Conservation (phyloP, 345 rosid species). For the Populus nigra region DNA sequence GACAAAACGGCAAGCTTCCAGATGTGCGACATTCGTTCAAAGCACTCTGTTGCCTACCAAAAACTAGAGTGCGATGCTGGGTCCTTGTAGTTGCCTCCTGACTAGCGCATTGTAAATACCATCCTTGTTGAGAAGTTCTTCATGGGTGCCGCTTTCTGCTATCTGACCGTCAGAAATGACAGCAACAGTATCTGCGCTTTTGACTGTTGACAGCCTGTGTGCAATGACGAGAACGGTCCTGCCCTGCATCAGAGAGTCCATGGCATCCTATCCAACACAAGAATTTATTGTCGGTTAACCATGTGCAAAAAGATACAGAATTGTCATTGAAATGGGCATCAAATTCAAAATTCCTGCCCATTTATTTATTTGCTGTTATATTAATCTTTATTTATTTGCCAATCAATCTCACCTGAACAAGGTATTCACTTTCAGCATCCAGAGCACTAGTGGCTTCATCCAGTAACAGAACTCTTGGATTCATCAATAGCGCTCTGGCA, state of each 20-base stretch:
- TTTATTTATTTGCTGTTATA: too few relatives aligned
- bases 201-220: slow-evolving; percentile 83
- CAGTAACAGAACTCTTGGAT: slow-evolving; percentile 74
- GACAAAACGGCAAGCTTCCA: background rate
- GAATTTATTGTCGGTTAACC: background rate
- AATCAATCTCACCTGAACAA: slow-evolving; percentile 65
- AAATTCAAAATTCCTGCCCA: too few relatives aligned
- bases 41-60: background rate
- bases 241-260: slow-evolving; percentile 91
- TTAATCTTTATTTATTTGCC: background rate
- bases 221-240: slow-evolving; percentile 96
- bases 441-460: slow-evolving; percentile 99
- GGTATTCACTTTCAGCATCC: slow-evolving; percentile 92
- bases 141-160: slow-evolving; percentile 43
- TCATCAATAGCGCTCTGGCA: slow-evolving; percentile 85
- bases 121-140: slow-evolving; percentile 38
- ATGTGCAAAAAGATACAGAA: too few relatives aligned
- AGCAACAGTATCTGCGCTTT: slow-evolving; percentile 80
- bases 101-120: slow-evolving; percentile 72
- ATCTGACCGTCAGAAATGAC: slow-evolving; percentile 84
- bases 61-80: slow-evolving; percentile 11
- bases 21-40: background rate
- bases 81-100: slow-evolving; percentile 60
- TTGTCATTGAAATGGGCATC: too few relatives aligned
- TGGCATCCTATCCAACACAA: slow-evolving; percentile 60